Evolutionary conservation across 768 basidiomycete genomes (phyloP), one percentile per base, ranked within the genome.

Genomic region (Mycena kentingensis): DNA sequence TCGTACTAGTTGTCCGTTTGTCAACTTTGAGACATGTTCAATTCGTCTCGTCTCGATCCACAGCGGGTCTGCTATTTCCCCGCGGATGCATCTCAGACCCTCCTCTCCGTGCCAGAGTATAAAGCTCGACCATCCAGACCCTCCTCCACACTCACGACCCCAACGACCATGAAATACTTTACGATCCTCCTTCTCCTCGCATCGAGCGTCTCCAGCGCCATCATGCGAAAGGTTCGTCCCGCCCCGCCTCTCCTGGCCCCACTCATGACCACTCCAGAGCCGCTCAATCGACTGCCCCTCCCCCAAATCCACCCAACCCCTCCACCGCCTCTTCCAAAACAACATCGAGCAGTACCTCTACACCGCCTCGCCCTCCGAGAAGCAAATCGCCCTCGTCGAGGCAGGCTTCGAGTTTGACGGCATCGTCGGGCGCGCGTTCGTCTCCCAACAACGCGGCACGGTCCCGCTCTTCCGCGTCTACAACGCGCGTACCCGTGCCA

Each of bases 261-360:
- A 42, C 24, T 22, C n/a, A 42, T 37, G 7, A 10, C 41, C 19
- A 38, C 37, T 8, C 8, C 41, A 42, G 41, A 22, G 25, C 41
- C 22, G 22, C 41, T 6, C 7, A 26, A 5, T 27, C 6, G 22
- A 27, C 5, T 42, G 41, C 26, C 41, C 41, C 22, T 12, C 7
- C 25, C 41, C 22, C 6, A n/a, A 22, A 10, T 12, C 5, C 25
- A 25, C 25, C 8, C 19, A 24, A 42, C 41, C 19, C 5, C 29
- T 48, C 26, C 46, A 35, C 31, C 46, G 52, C 1, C 46, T 48
- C n/a, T 48, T 54, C 52, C 41, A 49, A 13, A 54, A 36, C 21
- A 19, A 54, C n/a, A 37, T 37, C 11, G 53, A 54, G 42, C 31
- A 28, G 8, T 54, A 54, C 42, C 35, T 12, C 10, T 34, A 41